A percentile compares a stretch with the other conserved stretches of the same genome.
Conservation (phyloP, 2,329 filamentous ascomycete genomes). For the Bipolaris victoriae region DNA sequence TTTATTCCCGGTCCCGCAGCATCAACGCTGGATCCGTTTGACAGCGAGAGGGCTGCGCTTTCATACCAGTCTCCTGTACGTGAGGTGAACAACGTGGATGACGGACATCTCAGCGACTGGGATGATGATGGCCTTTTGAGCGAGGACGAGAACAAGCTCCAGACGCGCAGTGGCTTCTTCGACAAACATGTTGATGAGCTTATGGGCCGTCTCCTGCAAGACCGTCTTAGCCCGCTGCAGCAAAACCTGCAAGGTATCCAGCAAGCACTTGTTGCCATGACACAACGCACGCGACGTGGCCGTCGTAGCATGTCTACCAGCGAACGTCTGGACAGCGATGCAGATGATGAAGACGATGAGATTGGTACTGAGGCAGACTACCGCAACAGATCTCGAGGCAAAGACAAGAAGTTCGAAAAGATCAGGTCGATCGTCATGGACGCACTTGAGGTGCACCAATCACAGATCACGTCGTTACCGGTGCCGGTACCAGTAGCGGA, state of each 20-base stretch:
- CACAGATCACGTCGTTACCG: conserved; percentile 36
- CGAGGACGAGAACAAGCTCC: conserved; percentile 76
- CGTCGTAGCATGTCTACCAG: conserved; percentile 70
- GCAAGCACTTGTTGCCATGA: conserved; percentile 66
- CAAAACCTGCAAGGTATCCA: conserved; percentile 79
- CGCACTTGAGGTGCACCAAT: conserved; percentile 62
- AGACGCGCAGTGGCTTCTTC: conserved; percentile 83
- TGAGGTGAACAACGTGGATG: conserved; percentile 67
- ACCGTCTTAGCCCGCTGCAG: conserved; percentile 80
- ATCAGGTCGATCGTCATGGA: conserved; percentile 67
- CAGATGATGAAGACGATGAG: conserved; percentile 90
- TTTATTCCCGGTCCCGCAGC: conserved; percentile 44
- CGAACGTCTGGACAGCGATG: conserved; percentile 80
- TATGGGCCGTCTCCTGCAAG: conserved; percentile 77
- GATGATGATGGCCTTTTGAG: conserved; percentile 83
- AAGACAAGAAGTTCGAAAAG: conserved; percentile 81
- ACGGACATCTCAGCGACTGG: conserved; percentile 84
- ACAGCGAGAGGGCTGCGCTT: conserved; percentile 65
- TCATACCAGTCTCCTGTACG: conserved; percentile 64
- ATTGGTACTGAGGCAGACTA: conserved; percentile 58
- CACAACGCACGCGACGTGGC: conserved; percentile 58
- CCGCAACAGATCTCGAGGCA: conserved; percentile 76
- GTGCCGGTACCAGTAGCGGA: conserved; percentile 36
- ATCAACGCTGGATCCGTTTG: conserved; percentile 61
- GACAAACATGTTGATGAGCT: conserved; percentile 88